Base-by-base conservation (phyloP, 2,329 filamentous ascomycete genomes). In the Alternaria consortialis region DNA sequence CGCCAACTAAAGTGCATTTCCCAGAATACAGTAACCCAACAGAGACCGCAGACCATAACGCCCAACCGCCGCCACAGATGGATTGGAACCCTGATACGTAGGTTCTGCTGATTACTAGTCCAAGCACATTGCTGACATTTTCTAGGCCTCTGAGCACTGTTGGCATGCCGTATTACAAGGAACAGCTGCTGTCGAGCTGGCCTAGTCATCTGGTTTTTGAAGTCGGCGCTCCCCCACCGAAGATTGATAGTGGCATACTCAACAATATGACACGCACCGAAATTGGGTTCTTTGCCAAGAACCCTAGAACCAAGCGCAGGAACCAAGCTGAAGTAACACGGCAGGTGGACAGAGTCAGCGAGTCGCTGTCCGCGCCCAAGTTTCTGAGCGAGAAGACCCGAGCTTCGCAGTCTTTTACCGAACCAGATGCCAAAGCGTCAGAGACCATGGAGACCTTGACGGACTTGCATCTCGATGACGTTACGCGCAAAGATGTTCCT, bases 341-440 rank as follows among this genome's bases (percentile, higher is more conserved):
- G 29, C 84, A 86, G 42, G 75, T 84, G 36, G 85, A 79, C 32
- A 74, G 90, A 55, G 88, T 87, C 51, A 80, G 84, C 1, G 86
- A 88, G 43, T 85, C 90, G 71, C 68, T 88, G 87, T 67, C 89
- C 86, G 90, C 92, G 1, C 95, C 95, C 3, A 97, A 94, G 70
- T 98, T 99, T 74, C 80, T 99, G 56, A 98, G 95, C 76, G 94
- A 99, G 75, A 97, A 96, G 79, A 91, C 92, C 5, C 87, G 91
- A 67, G 90, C 94, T 62, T 83, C 74, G n/a, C 70, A 72, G 43
- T 72, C 74, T 1, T 62, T 66, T 9, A 69, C 62, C 29, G 77
- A 78, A 13, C 37, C 53, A 8, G 74, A 77, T 37, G 56, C 66
- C 3, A 73, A 69, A 79, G 66, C 64, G 9, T 66, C 64, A 5